These are phyloP conservation scores for Stenocarpella maydis DNA, from an alignment of 2,329 filamentous ascomycete species.

Conservation along the genomic window DNA sequence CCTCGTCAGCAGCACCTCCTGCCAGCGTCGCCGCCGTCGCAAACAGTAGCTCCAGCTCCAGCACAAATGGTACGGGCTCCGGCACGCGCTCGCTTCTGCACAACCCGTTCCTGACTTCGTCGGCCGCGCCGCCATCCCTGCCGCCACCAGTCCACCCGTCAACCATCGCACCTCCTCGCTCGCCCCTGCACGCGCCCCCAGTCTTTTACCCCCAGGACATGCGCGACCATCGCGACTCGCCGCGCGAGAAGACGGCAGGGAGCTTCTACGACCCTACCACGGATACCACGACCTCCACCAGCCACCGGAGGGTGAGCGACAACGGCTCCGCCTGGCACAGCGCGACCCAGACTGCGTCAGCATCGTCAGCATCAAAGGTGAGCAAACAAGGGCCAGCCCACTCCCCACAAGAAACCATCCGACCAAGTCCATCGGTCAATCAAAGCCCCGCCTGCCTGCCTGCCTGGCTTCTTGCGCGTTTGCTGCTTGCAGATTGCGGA, in stretches of 20 bases:
- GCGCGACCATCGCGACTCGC: slow-evolving; percentile 41
- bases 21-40: slow-evolving; percentile 40
- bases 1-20: slow-evolving; percentile 36
- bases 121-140: slow-evolving; percentile 30
- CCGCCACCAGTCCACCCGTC: slow-evolving; percentile 33
- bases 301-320: slow-evolving; percentile 57
- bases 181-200: slow-evolving; percentile 54
- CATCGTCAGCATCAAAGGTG: slow-evolving; percentile 50
- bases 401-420: not conserved
- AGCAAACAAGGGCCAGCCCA: not conserved
- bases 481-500: not conserved
- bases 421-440: not conserved
- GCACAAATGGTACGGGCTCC: slow-evolving; percentile 42
- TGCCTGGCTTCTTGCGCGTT: not conserved
- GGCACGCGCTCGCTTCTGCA: slow-evolving; percentile 37
- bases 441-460: not conserved
- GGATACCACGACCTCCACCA: slow-evolving; percentile 56
- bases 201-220: slow-evolving; percentile 50
- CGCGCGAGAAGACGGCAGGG: slow-evolving; percentile 52
- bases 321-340: slow-evolving; percentile 56
- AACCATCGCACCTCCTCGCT: slow-evolving; percentile 44
- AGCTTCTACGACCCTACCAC: slow-evolving; percentile 64
- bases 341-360: slow-evolving; percentile 52
- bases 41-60: slow-evolving; percentile 38
- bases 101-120: slow-evolving; percentile 35